These are phyloP conservation scores for Mimosa bimucronata DNA, from an alignment of 306 rosid genomes.

Conservation along the genomic window DNA sequence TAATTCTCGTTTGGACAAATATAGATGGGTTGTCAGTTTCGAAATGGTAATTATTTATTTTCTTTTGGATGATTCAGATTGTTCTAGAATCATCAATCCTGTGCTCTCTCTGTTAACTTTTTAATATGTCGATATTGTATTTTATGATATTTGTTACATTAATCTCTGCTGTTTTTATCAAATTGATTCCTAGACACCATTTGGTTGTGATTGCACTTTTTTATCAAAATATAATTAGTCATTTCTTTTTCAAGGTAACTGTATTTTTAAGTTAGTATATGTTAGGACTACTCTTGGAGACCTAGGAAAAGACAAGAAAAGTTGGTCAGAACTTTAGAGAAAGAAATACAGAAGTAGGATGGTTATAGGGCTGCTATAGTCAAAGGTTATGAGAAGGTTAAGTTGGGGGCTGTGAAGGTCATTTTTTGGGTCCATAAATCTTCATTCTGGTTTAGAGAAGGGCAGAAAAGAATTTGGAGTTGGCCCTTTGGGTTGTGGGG, in stretches of 20 bases:
- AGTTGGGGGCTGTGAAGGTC: too few species aligned
- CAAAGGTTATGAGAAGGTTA: too few species aligned
- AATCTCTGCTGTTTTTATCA: not conserved
- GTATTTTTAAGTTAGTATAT: not conserved
- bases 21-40: not conserved
- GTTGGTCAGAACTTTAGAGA: too few species aligned
- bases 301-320: too few species aligned
- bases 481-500: too few species aligned
- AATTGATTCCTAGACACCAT: not conserved
- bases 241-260: not conserved
- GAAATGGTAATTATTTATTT: not conserved
- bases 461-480: too few species aligned
- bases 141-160: not conserved
- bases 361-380: too few species aligned
- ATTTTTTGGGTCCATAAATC: too few species aligned
- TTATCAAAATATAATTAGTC: not conserved
- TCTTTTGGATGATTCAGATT: not conserved
- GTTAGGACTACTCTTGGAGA: too few species aligned
- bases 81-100: not conserved
- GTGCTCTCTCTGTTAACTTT: not conserved
- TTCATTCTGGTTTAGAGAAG: too few species aligned
- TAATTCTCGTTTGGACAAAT: not conserved
- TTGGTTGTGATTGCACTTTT: not conserved
- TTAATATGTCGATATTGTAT: not conserved
- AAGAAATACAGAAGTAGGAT: too few species aligned